Evolutionary conservation across 495 filamentous ascomycete genomes (phyloP).

Genomic region (Penicillium paradoxum): DNA sequence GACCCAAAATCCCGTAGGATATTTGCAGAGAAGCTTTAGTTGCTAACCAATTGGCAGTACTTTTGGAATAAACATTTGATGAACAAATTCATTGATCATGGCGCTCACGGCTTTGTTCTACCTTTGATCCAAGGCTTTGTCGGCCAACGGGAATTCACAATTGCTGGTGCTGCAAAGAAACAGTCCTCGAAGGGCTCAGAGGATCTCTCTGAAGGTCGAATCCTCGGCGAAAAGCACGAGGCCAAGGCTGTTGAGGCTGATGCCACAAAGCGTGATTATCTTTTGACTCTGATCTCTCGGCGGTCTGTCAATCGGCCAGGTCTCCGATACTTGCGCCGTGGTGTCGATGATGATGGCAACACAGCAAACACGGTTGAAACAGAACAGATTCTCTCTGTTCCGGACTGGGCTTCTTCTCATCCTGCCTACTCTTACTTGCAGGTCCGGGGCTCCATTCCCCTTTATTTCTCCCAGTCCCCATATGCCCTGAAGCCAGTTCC

Average conservation of each 20-base stretch:
- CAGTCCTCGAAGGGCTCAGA: conserved; percentile 10
- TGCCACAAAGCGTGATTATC: conserved; percentile 44
- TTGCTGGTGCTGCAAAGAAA: conserved; percentile 37
- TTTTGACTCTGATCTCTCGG: conserved; percentile 83
- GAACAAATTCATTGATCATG: conserved; percentile 64
- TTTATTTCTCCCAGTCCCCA: conserved; percentile 90
- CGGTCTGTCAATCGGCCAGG: conserved; percentile 80
- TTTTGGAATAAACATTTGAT: conserved; percentile 88
- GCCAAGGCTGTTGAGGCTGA: conserved; percentile 20
- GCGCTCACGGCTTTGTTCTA: conserved; percentile 58
- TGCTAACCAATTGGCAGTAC: conserved; percentile 45
- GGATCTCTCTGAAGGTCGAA: conserved; percentile 27
- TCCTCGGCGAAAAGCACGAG: conserved; percentile 33
- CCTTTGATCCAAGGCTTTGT: conserved; percentile 95
- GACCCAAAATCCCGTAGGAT: neutral
- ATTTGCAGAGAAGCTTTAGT: conserved; percentile 7
- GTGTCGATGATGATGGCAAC: conserved; percentile 80
- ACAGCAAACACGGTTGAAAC: conserved; percentile 91
- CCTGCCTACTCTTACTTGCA: conserved; percentile 81
- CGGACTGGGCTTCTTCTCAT: conserved; percentile 53
- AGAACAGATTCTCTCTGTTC: conserved; percentile 78
- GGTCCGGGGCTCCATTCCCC: conserved; percentile 77
- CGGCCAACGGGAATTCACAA: conserved; percentile 74
- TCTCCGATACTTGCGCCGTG: conserved; percentile 84
- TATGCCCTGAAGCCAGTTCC: conserved; percentile 89